Evolutionary conservation across 805 yeast species (phyloP).

Genomic region (Starmera dryadoides): DNA sequence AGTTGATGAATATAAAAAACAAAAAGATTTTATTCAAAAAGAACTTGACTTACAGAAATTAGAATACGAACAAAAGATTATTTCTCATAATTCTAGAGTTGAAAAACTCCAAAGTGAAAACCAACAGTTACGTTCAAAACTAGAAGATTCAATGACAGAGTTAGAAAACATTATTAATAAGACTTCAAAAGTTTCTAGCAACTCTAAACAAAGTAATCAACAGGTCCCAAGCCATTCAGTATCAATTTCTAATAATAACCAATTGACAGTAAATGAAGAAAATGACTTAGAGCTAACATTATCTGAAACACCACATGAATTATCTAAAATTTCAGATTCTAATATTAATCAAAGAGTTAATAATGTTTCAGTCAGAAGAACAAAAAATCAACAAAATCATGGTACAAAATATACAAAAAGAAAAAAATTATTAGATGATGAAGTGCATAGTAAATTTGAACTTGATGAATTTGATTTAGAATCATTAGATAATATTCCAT

Average conservation of each 20-base stretch:
- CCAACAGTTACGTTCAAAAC: slow-evolving; percentile 10
- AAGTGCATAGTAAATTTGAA: slow-evolving; percentile 5
- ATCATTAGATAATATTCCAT: slow-evolving; percentile 5
- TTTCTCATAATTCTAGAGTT: background rate
- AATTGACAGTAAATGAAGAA: background rate
- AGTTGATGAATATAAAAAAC: too few relatives aligned
- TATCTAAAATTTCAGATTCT: background rate
- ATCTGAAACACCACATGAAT: background rate
- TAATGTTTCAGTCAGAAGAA: background rate
- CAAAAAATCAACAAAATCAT: background rate
- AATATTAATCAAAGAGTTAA: background rate
- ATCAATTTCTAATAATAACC: slow-evolving; percentile 12
- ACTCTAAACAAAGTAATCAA: too few relatives aligned
- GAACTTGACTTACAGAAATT: background rate
- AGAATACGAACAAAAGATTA: background rate
- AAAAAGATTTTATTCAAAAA: too few relatives aligned
- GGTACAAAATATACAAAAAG: slow-evolving; percentile 8
- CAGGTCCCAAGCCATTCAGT: too few relatives aligned
- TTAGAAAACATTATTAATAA: slow-evolving; percentile 14
- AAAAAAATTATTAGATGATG: slow-evolving; percentile 25
- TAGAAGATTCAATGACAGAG: background rate
- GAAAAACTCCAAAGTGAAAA: slow-evolving; percentile 9
- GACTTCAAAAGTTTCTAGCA: slow-evolving; percentile 10
- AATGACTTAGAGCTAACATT: slow-evolving; percentile 2
- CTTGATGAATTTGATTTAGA: slow-evolving; percentile 19